A percentile compares a stretch with the other conserved stretches of the same genome.
Conservation (phyloP, 2,329 filamentous ascomycete species). For the Penicillium griseofulvum region DNA sequence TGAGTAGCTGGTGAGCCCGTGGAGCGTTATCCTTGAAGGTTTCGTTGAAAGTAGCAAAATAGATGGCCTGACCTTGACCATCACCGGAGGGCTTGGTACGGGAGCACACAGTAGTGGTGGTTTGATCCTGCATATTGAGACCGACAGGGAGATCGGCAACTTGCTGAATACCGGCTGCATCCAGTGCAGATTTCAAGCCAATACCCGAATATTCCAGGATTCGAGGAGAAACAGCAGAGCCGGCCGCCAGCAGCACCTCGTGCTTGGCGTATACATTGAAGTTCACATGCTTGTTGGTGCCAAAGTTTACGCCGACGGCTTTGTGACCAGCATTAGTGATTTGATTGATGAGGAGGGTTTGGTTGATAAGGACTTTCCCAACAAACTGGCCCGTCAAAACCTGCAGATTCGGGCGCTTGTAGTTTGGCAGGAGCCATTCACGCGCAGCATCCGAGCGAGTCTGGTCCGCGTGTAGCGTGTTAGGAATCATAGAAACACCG, state of each 20-base stretch:
- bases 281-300: conserved; percentile 19
- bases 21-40: conserved; percentile 22
- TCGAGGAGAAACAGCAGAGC: conserved; percentile 25
- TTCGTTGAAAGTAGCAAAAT: conserved; percentile 30
- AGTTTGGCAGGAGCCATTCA: conserved; percentile 28
- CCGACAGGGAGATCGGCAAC: conserved; percentile 30
- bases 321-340: not conserved
- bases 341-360: conserved; percentile 17
- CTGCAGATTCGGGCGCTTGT: conserved; percentile 17
- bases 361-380: conserved; percentile 24
- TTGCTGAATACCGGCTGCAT: conserved; percentile 17
- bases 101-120: conserved; percentile 21
- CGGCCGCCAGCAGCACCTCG: conserved; percentile 30
- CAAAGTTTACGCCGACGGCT: conserved; percentile 28
- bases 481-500: conserved; percentile 32
- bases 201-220: conserved; percentile 33
- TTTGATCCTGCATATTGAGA: conserved; percentile 32
- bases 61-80: conserved; percentile 28
- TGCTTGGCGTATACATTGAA: conserved; percentile 23
- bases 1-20: conserved; percentile 18
- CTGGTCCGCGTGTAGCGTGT: conserved; percentile 25
- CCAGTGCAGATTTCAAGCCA: conserved; percentile 20
- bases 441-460: conserved; percentile 29
- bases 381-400: conserved; percentile 28
- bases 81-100: conserved; percentile 7